phyloP scores from a whole-genome alignment of 1,139 yeast species.

The Lodderomyces jiufengensis region DNA sequence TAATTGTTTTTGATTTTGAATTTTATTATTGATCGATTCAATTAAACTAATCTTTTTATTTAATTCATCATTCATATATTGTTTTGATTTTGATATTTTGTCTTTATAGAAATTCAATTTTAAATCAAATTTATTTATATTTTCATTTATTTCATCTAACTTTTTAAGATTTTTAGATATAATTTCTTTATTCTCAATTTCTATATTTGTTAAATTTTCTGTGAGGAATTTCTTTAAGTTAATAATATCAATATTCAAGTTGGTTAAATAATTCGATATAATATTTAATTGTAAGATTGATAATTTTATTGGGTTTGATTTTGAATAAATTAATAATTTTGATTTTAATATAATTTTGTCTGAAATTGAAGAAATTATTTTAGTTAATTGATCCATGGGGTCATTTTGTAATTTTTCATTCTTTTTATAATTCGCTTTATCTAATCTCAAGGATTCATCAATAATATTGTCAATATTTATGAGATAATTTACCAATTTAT shows the following conservation, averaged over 20 bases:
- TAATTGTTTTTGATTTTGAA: constrained; percentile 1
- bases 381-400: constrained; percentile 10
- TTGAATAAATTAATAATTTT: constrained; percentile 6
- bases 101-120: constrained; percentile 25
- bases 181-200: constrained; percentile 22
- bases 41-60: constrained; percentile 29
- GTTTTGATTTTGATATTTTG: constrained; percentile 26
- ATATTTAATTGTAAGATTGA: constrained; percentile 11
- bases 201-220: constrained; percentile 16
- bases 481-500: constrained; percentile 28
- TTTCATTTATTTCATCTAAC: constrained; percentile 25
- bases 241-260: constrained; percentile 10
- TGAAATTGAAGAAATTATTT: constrained; percentile 9
- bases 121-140: constrained; percentile 26
- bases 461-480: constrained; percentile 33
- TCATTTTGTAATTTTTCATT: neutral
- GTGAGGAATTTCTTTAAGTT: constrained; percentile 12
- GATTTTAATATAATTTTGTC: constrained; percentile 10
- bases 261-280: constrained; percentile 10
- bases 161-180: constrained; percentile 28
- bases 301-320: constrained; percentile 1
- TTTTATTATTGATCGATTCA: constrained; percentile 17
- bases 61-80: constrained; percentile 25
- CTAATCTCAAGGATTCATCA: constrained; percentile 14
- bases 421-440: constrained; percentile 4